A percentile compares a stretch with the other conserved stretches of the same genome.
Evolutionary conservation across 2,329 filamentous ascomycete species (phyloP).

Genomic region (Hypoxylon sp.): DNA sequence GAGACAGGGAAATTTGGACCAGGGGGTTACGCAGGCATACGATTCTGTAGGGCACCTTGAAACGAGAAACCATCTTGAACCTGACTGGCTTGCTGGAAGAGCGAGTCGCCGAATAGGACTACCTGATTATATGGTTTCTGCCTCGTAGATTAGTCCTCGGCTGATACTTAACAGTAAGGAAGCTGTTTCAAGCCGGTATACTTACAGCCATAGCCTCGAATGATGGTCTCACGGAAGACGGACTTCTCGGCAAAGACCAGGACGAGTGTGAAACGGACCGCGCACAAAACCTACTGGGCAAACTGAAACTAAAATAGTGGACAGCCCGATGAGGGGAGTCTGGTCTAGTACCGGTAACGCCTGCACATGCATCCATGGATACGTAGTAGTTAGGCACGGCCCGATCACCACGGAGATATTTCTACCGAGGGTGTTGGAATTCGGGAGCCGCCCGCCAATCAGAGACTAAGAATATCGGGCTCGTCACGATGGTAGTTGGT

Average conservation of each 20-base stretch:
- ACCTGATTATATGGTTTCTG: constrained; percentile 77
- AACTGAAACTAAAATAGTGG: constrained; percentile 34
- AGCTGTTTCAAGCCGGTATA: not conserved
- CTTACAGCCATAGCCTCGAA: constrained; percentile 40
- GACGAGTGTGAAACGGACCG: constrained; percentile 14
- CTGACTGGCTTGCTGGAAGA: constrained; percentile 78
- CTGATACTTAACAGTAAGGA: not conserved
- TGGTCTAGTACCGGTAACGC: constrained; percentile 15
- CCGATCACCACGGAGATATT: constrained; percentile 36
- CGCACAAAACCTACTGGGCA: constrained; percentile 11
- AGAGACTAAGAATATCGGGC: constrained; percentile 23
- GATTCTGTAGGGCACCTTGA: constrained; percentile 77
- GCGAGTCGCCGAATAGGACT: constrained; percentile 90
- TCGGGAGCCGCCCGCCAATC: constrained; percentile 25
- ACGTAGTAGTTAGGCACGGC: constrained; percentile 24
- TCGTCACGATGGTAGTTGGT: constrained; percentile 31
- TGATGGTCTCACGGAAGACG: not conserved
- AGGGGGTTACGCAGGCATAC: constrained; percentile 61
- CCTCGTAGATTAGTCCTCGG: constrained; percentile 16
- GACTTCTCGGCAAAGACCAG: constrained; percentile 7
- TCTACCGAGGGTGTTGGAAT: constrained; percentile 35
- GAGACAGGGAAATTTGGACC: constrained; percentile 12
- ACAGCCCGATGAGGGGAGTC: constrained; percentile 31
- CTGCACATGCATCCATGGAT: constrained; percentile 18
- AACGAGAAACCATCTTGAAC: constrained; percentile 80